phyloP scores from a whole-genome alignment of 176 grass and related monocot species.

The Oryza rufipogon region DNA sequence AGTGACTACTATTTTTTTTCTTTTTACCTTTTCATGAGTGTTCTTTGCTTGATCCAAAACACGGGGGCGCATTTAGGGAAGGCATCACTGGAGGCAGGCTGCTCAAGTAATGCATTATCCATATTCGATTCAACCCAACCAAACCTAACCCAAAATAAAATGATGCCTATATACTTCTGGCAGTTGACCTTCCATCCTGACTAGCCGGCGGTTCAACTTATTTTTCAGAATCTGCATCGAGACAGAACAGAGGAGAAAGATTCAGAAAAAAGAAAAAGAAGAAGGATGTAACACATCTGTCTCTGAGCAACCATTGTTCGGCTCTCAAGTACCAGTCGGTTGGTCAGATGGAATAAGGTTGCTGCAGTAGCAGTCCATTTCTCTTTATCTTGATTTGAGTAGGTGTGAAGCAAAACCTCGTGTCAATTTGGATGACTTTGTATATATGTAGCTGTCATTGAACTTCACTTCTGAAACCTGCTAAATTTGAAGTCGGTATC shows the following conservation, averaged over 20 bases:
- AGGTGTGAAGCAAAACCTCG: conserved; percentile 22
- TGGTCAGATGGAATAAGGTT: not conserved
- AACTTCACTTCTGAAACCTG: too few species aligned
- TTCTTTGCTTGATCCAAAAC: too few species aligned
- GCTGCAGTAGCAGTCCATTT: not conserved
- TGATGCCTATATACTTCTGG: not conserved
- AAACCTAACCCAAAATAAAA: not conserved
- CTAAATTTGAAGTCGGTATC: too few species aligned
- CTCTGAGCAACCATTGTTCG: not conserved
- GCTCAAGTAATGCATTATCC: conserved; percentile 9
- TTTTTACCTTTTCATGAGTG: too few species aligned
- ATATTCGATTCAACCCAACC: not conserved
- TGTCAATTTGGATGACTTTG: not conserved
- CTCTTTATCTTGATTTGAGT: not conserved
- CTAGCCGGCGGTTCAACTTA: conserved; percentile 3
- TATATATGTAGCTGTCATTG: too few species aligned
- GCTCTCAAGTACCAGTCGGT: conserved; percentile 1
- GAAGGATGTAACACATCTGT: not conserved
- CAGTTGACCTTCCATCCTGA: conserved; percentile 37
- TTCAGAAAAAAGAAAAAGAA: not conserved
- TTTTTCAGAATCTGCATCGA: not conserved
- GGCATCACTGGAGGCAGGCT: not conserved
- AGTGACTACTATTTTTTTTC: too few species aligned
- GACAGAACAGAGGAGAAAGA: not conserved
- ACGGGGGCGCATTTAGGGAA: too few species aligned